A percentile compares a stretch with the other conserved stretches of the same genome.
phyloP scores from a whole-genome alignment of 2,329 filamentous ascomycete genomes.

The Biscogniauxia marginata region DNA sequence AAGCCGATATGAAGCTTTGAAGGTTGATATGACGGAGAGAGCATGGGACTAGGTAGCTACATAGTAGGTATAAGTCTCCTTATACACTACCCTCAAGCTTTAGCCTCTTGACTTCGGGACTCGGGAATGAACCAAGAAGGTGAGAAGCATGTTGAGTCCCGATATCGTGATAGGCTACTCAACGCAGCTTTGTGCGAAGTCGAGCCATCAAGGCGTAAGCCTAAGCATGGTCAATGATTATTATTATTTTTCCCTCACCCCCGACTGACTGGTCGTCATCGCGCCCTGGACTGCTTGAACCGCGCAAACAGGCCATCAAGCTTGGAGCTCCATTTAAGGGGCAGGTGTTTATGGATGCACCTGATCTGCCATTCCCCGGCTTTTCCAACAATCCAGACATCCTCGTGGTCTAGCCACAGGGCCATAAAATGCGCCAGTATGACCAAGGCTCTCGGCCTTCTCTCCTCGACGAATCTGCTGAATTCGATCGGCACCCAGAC shows the following conservation, averaged over 20 bases:
- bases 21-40: too few relatives aligned
- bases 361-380: constrained; percentile 37
- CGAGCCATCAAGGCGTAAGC: too few relatives aligned
- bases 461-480: constrained; percentile 33
- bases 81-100: too few relatives aligned
- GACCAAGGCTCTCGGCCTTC: constrained; percentile 37
- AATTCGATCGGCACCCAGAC: constrained; percentile 36
- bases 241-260: background rate
- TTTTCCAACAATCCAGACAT: constrained; percentile 37
- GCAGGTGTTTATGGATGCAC: constrained; percentile 36
- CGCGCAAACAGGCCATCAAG: constrained; percentile 33
- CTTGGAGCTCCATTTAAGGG: constrained; percentile 35
- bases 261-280: background rate
- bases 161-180: too few relatives aligned
- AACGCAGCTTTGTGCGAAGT: too few relatives aligned
- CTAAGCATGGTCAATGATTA: background rate
- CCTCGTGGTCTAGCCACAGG: constrained; percentile 35
- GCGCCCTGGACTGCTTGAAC: constrained; percentile 23
- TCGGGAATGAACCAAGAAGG: too few relatives aligned
- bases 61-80: too few relatives aligned
- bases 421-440: constrained; percentile 40
- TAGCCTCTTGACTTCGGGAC: too few relatives aligned
- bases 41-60: background rate
- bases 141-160: too few relatives aligned
- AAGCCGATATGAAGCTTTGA: too few relatives aligned